phyloP scores from a whole-genome alignment of 2,329 filamentous ascomycete species.

The Huntiella moniliformis region DNA sequence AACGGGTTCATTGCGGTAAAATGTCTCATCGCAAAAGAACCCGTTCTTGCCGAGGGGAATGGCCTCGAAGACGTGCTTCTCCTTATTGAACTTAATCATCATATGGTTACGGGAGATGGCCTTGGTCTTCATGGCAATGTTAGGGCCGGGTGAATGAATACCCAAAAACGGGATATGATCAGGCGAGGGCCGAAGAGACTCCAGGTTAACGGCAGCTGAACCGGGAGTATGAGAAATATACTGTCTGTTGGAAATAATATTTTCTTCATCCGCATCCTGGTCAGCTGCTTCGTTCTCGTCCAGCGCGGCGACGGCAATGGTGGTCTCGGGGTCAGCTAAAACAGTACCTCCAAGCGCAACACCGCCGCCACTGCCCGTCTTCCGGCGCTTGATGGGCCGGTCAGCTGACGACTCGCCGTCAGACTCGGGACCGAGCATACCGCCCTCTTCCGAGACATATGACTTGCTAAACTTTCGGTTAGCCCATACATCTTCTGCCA shows the following conservation, averaged over 20 bases:
- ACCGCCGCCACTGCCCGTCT: neutral
- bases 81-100: slow-evolving; percentile 50
- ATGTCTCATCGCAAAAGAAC: slow-evolving; percentile 45
- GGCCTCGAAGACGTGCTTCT: slow-evolving; percentile 45
- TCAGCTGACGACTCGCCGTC: slow-evolving; percentile 33
- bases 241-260: slow-evolving; percentile 37
- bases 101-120: slow-evolving; percentile 57
- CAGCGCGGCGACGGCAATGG: neutral
- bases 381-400: slow-evolving; percentile 2
- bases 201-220: slow-evolving; percentile 39
- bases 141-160: slow-evolving; percentile 50
- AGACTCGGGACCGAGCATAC: slow-evolving; percentile 45
- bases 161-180: slow-evolving; percentile 46
- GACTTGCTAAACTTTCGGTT: slow-evolving; percentile 42
- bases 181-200: slow-evolving; percentile 39
- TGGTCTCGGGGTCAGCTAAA: neutral
- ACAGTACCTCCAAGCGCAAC: neutral
- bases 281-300: slow-evolving; percentile 2
- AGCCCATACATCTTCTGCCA: slow-evolving; percentile 27
- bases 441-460: slow-evolving; percentile 50
- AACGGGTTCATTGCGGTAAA: slow-evolving; percentile 35
- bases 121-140: slow-evolving; percentile 45
- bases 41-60: slow-evolving; percentile 44
- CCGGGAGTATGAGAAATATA: slow-evolving; percentile 42
- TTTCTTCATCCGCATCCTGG: slow-evolving; percentile 20